Base-by-base conservation (phyloP, 495 filamentous ascomycete species). In the Neurospora sp. region DNA sequence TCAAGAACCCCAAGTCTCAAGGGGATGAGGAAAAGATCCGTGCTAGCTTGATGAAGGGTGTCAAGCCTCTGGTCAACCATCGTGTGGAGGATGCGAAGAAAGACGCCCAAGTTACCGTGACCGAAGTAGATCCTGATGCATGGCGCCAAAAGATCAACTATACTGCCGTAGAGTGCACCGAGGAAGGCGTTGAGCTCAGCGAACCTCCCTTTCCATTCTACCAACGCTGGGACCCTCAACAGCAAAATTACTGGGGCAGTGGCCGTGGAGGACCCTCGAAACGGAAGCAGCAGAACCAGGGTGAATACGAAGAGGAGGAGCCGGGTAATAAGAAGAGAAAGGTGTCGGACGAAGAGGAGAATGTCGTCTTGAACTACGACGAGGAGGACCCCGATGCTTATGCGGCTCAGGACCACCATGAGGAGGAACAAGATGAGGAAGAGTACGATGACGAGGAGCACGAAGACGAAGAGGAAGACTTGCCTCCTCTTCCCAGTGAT, bases 181-280 rank as follows among this genome's bases (percentile, higher is more conserved):
- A 89, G 69, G 89, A 94, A 31, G 89, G 88, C n/a, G 83, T 94
- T 69, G 82, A 88, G 72, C 84, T 97, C 40, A 93, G 88, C 71
- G 86, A 90, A 27, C 94, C 96, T 0, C 92, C 92, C 3, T 98
- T 97, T 78, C 96, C 96, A 0, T 99, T 98, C 75, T 83, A 90
- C 14, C 93, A 97, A 79, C 89, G 91, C 70, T 97, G 94, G 94
- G 93, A 97, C 81, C 84, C 87, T 4, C 90, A 93, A 70, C 91
- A 94, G 72, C 83, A 89, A 75, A 72, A 73, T 39, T 75, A 69
- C 5, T 77, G 78, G 75, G 77, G 76, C 40, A 79, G 75, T n/a
- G 76, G 79, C 39, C 81, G 81, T 14, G 81, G 82, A 8, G 79
- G 83, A 8, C 75, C 77, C 40, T 77, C 78, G 40, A 85, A 84